phyloP scores from a whole-genome alignment of 2,329 filamentous ascomycete genomes.

The Mycosphaerelloides madeirae region DNA sequence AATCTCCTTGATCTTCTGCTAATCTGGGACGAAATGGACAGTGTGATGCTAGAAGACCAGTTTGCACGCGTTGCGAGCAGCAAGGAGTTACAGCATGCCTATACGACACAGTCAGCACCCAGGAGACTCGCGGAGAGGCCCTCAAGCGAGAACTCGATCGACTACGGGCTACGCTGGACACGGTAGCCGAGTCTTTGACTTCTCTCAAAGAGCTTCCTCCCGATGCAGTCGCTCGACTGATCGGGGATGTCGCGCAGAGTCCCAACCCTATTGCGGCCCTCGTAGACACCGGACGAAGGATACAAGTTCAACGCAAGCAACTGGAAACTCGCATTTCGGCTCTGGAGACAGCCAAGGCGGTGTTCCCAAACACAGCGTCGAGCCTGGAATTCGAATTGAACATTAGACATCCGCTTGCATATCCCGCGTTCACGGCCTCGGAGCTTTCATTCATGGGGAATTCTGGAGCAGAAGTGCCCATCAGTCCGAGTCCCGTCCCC shows the following conservation, averaged over 20 bases:
- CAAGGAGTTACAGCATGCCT: slow-evolving; percentile 1
- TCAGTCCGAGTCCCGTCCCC: neutral
- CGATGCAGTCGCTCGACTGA: slow-evolving; percentile 1
- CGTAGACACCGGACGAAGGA: slow-evolving; percentile 2
- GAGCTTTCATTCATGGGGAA: neutral
- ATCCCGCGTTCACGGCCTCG: slow-evolving; percentile 1
- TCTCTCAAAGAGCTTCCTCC: slow-evolving; percentile 4
- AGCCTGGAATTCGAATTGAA: slow-evolving; percentile 7
- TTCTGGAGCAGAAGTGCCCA: neutral
- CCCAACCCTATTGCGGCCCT: slow-evolving; percentile 2
- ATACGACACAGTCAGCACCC: slow-evolving; percentile 5
- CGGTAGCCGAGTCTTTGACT: slow-evolving; percentile 3
- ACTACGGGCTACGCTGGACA: slow-evolving; percentile 2
- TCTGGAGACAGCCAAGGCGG: slow-evolving; percentile 4
- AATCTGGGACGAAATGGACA: too few relatives aligned
- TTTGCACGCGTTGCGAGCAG: slow-evolving; percentile 3
- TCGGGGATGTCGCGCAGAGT: slow-evolving; percentile 1
- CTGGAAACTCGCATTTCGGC: slow-evolving; percentile 2
- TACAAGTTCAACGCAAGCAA: slow-evolving; percentile 2
- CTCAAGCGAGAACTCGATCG: slow-evolving; percentile 7
- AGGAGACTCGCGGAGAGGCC: slow-evolving; percentile 6
- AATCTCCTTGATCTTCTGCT: neutral
- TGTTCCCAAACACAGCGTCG: slow-evolving; percentile 5
- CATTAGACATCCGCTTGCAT: slow-evolving; percentile 2
- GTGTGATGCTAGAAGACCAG: slow-evolving; percentile 6